Conservation (phyloP, 2,329 filamentous ascomycete genomes). For the Amesomyces nigricolor region DNA sequence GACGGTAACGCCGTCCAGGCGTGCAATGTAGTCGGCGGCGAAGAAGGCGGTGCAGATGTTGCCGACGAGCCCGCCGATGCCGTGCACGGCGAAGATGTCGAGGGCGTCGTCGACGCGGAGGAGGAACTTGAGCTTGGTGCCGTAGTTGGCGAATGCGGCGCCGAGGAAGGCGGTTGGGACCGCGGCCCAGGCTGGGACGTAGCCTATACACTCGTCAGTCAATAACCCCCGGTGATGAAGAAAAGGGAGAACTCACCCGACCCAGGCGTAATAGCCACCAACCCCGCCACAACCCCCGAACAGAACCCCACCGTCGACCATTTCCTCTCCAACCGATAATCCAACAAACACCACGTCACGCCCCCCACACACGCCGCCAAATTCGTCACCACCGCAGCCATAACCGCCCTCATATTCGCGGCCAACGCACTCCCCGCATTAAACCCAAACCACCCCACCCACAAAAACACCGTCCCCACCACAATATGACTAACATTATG, state of each 20-base stretch:
- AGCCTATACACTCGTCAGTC: constrained; percentile 44
- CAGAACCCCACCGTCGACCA: constrained; percentile 94
- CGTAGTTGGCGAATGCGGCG: constrained; percentile 71
- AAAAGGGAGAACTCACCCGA: constrained; percentile 63
- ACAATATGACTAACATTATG: constrained; percentile 72
- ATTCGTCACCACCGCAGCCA: constrained; percentile 86
- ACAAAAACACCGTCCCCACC: constrained; percentile 65
- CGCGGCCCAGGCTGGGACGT: constrained; percentile 61
- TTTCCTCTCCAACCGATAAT: constrained; percentile 87
- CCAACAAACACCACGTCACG: constrained; percentile 77
- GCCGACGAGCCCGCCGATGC: constrained; percentile 73
- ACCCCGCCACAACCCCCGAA: constrained; percentile 77
- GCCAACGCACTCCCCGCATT: constrained; percentile 79
- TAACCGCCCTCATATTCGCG: constrained; percentile 79
- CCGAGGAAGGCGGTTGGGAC: constrained; percentile 54
- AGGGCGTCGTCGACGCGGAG: constrained; percentile 80
- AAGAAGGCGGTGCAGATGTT: constrained; percentile 75
- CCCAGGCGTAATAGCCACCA: constrained; percentile 85
- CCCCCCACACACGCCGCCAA: constrained; percentile 76
- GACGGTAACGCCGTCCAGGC: constrained; percentile 60
- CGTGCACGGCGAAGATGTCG: constrained; percentile 89
- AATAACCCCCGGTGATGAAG: neutral
- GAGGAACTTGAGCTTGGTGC: constrained; percentile 72
- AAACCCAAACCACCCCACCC: constrained; percentile 97
- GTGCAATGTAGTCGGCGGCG: constrained; percentile 66